Evolutionary conservation across 2,329 filamentous ascomycete species (phyloP).

Genomic region (Zasmidium citrigriseum): DNA sequence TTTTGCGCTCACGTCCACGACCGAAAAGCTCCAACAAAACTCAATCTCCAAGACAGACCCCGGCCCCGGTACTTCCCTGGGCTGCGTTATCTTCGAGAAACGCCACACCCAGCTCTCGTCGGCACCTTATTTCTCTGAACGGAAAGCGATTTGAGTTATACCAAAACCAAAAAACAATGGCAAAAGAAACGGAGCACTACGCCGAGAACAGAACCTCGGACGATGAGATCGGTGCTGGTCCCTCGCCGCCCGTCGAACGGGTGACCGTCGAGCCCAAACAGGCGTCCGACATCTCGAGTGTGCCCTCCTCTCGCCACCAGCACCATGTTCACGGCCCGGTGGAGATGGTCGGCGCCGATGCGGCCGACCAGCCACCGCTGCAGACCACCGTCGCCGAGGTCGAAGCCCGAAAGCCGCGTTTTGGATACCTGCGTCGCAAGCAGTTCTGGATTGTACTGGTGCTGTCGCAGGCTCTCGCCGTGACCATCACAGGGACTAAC

Average conservation of each 20-base stretch:
- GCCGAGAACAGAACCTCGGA: conserved; percentile 4
- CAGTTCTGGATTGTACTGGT: conserved; percentile 86
- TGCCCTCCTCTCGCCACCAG: conserved; percentile 18
- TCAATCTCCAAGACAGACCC: neutral
- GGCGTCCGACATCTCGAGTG: conserved; percentile 22
- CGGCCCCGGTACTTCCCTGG: neutral
- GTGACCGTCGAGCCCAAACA: conserved; percentile 36
- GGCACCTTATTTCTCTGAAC: neutral
- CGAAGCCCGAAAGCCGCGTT: conserved; percentile 50
- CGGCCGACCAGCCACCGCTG: conserved; percentile 28
- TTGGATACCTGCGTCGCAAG: conserved; percentile 74
- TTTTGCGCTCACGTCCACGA: conserved; percentile 56
- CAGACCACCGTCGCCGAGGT: conserved; percentile 42
- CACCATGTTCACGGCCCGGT: conserved; percentile 39
- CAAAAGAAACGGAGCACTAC: conserved; percentile 9
- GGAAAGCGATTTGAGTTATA: neutral
- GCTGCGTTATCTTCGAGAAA: neutral
- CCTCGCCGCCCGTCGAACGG: conserved; percentile 26
- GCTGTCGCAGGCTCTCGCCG: conserved; percentile 74
- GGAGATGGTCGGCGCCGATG: conserved; percentile 34
- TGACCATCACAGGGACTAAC: conserved; percentile 91
- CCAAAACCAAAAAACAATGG: conserved; percentile 15
- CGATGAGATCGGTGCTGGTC: conserved; percentile 15
- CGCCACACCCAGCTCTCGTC: neutral
- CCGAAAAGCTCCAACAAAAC: conserved; percentile 47